Base-by-base conservation (phyloP, 2,329 filamentous ascomycete species). In the Didymella keratinophila region DNA sequence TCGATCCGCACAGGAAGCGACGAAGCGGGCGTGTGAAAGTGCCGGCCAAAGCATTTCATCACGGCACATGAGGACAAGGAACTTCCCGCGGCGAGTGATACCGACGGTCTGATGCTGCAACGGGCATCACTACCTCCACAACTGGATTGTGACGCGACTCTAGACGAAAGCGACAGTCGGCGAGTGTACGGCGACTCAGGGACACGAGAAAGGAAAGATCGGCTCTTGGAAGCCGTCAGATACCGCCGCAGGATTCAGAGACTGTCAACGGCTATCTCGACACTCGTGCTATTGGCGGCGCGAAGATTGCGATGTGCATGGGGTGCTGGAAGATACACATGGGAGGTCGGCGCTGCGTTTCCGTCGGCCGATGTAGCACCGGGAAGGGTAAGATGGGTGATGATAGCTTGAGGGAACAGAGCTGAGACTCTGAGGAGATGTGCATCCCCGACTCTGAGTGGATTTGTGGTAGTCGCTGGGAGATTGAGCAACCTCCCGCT, bases 251-350 rank as follows among this genome's bases (percentile, higher is more conserved):
- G 46, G 53, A 56, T 45, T 32, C 12, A 18, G 18, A 14, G 21
- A 8, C 49, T 32, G 25, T 7, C 28, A 37, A 28, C 25, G 37
- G 36, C 28, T 21, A 30, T 25, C 18, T 21, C 23, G 3, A n/a
- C 5, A 18, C 3, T 21, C 11, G 4, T 23, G 48, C 16, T 16
- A 58, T 52, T 52, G 55, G 49, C 21, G 18, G 44, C 28, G 11
- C 11, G 8, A 36, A 52, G n/a, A 54, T 59, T 51, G 27, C 42
- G 46, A 54, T 42, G 23, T 11, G 28, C 49, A 23, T 58, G 41
- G 18, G 42, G 21, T 52, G 42, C 8, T 30, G 23, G 3, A 14
- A 11, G 25, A 20, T 5, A 11, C 18, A 16, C 11, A 12, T 10
- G 23, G 8, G 27, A 23, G 16, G 21, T 54, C n/a, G 52, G 52